Base-by-base conservation (phyloP, 306 rosid species). In the Cicer arietinum region DNA sequence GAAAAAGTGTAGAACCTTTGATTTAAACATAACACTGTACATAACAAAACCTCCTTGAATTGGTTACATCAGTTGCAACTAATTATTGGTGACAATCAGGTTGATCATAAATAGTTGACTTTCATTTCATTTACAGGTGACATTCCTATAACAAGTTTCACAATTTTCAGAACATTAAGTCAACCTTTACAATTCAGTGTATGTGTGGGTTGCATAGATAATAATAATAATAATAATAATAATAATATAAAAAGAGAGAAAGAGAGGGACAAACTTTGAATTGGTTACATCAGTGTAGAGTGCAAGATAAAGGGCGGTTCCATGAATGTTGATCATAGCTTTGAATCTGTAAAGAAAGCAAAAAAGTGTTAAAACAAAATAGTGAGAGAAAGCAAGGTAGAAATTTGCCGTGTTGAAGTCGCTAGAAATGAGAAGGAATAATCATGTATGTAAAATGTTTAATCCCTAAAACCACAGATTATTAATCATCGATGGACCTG, bases 221-320 rank as follows among this genome's bases (percentile, higher is more conserved):
- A 30, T 30, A 58, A 48, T 20, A 48, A n/a, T n/a, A n/a, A n/a
- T n/a, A n/a, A 30, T 30, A 30, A 30, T 30, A 58, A 48, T 11
- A 52, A 41, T 46, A 8, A 60, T 9, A 13, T 18, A 10, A 9
- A 46, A 14, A n/a, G 72, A 46, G 50, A 58, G 53, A 67, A 20
- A 65, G 76, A 45, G 67, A 48, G 25, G 67, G 58, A 86, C 81
- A 67, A 79, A 94, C 98, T 81, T 88, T 7, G 97, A 88, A 86
- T 91, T 90, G 77, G 94, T 81, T 67, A 94, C 97, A 3, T 90
- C 88, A 48, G 78, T 61, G 87, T 82, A 91, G 60, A 94, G 94
- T 5, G 97, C 81, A 62, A 94, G 84, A 76, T 79, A 82, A 37
- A 90, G 85, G 22, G 89, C 67, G 79, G 57, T 75, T 56, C 89